phyloP scores from a whole-genome alignment of 78 protist genomes.

The Chrysochromulina tobinii region DNA sequence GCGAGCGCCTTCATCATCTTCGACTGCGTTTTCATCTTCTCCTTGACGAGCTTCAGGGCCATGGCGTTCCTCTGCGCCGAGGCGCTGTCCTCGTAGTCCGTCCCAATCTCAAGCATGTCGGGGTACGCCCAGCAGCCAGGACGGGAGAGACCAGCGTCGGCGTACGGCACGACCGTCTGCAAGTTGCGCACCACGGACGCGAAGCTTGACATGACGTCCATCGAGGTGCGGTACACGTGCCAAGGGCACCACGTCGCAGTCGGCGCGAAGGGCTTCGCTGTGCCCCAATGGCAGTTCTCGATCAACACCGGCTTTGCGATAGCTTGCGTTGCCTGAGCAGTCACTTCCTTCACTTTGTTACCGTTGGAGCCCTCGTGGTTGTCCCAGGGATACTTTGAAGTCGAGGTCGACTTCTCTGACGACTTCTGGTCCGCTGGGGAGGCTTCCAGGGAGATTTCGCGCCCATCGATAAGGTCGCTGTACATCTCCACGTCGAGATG shows the following conservation, averaged over 20 bases:
- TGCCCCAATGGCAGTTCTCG: slow-evolving; percentile 69
- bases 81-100: too few relatives aligned
- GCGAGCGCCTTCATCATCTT: too few relatives aligned
- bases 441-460: too few relatives aligned
- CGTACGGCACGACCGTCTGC: not conserved
- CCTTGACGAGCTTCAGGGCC: too few relatives aligned
- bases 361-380: too few relatives aligned
- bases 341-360: too few relatives aligned
- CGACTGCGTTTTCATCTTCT: too few relatives aligned
- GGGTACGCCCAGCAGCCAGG: slow-evolving; percentile 72
- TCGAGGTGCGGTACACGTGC: slow-evolving; percentile 48
- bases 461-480: slow-evolving; percentile 11
- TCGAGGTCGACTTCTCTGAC: too few relatives aligned
- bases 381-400: too few relatives aligned
- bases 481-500: not conserved
- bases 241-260: slow-evolving; percentile 43
- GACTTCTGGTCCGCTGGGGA: too few relatives aligned
- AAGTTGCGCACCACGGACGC: slow-evolving; percentile 33
- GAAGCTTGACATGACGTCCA: slow-evolving; percentile 39
- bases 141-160: not conserved
- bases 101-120: slow-evolving; percentile 55
- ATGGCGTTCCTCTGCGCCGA: too few relatives aligned
- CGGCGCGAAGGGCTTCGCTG: not conserved
- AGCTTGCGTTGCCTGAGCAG: too few relatives aligned
- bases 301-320: slow-evolving; percentile 13